Conservation (phyloP, 148 eudicot species). For the Camellia japonica region DNA sequence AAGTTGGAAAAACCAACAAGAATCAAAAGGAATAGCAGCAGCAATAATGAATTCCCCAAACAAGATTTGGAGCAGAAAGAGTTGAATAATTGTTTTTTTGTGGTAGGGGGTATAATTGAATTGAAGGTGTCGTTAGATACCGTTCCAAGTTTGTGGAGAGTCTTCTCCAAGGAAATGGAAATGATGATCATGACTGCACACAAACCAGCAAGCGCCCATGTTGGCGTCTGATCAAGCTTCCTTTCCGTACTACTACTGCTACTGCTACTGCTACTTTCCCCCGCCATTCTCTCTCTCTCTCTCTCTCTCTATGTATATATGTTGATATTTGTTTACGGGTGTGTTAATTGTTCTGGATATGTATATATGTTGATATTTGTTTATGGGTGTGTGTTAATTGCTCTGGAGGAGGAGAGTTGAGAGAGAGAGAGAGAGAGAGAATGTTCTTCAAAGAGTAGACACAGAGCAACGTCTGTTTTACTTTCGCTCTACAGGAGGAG, state of each 20-base stretch:
- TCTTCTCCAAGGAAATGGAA: conserved; percentile 53
- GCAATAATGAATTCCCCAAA: background rate
- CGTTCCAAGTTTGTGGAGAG: conserved; percentile 53
- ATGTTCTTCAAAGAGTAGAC: too few relatives aligned
- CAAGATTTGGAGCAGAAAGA: too few relatives aligned
- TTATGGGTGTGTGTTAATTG: too few relatives aligned
- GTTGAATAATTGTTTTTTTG: background rate
- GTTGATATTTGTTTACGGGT: too few relatives aligned
- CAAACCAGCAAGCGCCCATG: conserved; percentile 75
- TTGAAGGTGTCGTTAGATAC: conserved; percentile 5
- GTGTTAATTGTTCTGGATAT: too few relatives aligned
- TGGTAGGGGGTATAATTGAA: background rate
- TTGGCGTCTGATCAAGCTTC: conserved; percentile 56
- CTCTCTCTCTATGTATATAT: background rate
- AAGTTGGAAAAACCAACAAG: background rate
- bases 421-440: too few relatives aligned
- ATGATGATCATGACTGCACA: conserved; percentile 58
- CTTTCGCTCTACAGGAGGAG: too few relatives aligned
- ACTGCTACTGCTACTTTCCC: background rate
- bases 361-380: too few relatives aligned
- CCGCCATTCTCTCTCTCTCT: background rate
- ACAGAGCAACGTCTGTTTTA: too few relatives aligned
- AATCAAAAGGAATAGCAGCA: background rate
- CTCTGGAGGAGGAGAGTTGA: too few relatives aligned
- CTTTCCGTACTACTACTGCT: conserved; percentile 12